Percentiles rank a stretch among this genome's conserved stretches.
phyloP scores from a whole-genome alignment of 768 basidiomycete genomes.

The Sarcomyxa edulis region DNA sequence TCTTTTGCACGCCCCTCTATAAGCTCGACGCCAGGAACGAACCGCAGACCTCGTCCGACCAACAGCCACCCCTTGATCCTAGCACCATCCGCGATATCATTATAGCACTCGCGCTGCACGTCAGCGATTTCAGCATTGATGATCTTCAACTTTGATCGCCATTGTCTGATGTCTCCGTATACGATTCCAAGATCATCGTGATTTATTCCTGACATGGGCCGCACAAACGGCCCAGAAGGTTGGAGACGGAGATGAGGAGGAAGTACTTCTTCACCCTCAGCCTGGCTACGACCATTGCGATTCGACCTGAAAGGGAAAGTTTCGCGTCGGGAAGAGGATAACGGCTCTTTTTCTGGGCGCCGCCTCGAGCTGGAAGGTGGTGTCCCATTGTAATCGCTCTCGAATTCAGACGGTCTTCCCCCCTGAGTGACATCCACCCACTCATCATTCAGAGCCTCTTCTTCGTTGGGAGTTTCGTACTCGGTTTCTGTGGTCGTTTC shows the following conservation, averaged over 20 bases:
- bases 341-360: conserved; percentile 27
- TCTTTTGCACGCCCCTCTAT: conserved; percentile 82
- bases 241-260: conserved; percentile 69
- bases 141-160: conserved; percentile 63
- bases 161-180: conserved; percentile 65
- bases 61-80: conserved; percentile 75
- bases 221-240: conserved; percentile 63
- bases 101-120: conserved; percentile 60
- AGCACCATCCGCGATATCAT: conserved; percentile 66
- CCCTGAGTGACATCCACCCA: conserved; percentile 59
- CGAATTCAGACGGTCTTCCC: conserved; percentile 32
- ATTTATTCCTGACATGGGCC: conserved; percentile 67
- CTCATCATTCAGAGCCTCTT: conserved; percentile 32
- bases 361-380: conserved; percentile 24
- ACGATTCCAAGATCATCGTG: conserved; percentile 61
- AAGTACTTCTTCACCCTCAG: conserved; percentile 34
- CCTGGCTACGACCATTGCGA: conserved; percentile 13
- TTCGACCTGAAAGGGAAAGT: conserved; percentile 56
- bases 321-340: conserved; percentile 41
- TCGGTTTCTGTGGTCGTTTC: conserved; percentile 25
- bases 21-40: conserved; percentile 56
- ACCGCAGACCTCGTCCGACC: conserved; percentile 62
- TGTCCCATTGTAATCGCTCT: conserved; percentile 31
- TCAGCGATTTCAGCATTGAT: conserved; percentile 74
- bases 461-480: conserved; percentile 15